Base-by-base conservation (phyloP, 2,329 filamentous ascomycete genomes). In the Monosporascus sp. region DNA sequence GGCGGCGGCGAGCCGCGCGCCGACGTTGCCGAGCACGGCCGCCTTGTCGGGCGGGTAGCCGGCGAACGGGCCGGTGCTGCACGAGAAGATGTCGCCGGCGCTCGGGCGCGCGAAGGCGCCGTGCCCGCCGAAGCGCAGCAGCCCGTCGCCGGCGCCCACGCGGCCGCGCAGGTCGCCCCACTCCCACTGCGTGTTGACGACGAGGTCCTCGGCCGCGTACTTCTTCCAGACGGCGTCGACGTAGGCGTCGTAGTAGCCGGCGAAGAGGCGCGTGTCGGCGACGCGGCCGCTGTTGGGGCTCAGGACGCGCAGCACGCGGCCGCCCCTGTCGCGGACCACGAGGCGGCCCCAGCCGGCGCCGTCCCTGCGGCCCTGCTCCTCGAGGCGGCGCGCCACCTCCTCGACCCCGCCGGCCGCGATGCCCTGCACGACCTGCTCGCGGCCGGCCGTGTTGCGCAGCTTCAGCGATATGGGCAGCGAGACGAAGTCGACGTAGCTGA, bases 401-500 rank as follows among this genome's bases (percentile, higher is more conserved):
- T 73, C 66, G 41, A 83, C 71, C 7, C 76, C 80, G 53, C 73
- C 69, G 37, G 68, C 50, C 2, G 75, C 74, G 56, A 83, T 68
- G 24, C 81, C 81, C n/a, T 69, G 66, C 9, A 83, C 81, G 17
- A 64, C 70, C 57, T 76, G 75, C 19, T 71, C 64, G 11, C 60
- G 58, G 45, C 78, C 80, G 45, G 69, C 66, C 20, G 72, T 73
- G 56, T 76, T 79, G 52, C 70, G 69, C 46, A 86, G 76, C 55
- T 70, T 66, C 58, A 86, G 75, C 1, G 81, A 78, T 50, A 87
- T 78, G n/a, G 86, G 85, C 60, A 87, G 66, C 61, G 75, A 74
- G 56, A 91, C 80, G 69, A 92, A 92, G 73, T 92, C 88, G 51
- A 92, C 89, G 66, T 87, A 86, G 57, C 78, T 83, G 61, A 92